phyloP scores from a whole-genome alignment of 2,329 filamentous ascomycete species.

The Fusarium graminum region DNA sequence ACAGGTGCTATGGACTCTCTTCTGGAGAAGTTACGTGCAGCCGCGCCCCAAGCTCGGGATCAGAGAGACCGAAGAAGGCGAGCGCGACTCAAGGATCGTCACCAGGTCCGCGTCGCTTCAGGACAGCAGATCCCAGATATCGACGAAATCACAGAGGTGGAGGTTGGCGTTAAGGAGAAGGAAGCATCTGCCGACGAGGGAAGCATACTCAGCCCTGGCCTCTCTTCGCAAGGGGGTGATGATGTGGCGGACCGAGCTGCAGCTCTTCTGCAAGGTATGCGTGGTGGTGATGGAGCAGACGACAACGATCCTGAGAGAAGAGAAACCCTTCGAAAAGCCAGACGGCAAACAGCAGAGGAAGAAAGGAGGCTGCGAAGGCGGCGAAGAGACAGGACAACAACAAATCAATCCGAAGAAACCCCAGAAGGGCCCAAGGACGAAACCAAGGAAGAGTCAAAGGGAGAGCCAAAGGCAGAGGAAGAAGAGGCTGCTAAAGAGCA shows the following conservation, averaged over 20 bases:
- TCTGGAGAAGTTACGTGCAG: conserved; percentile 92
- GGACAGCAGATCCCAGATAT: conserved; percentile 86
- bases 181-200: conserved; percentile 62
- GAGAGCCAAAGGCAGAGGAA: conserved; percentile 26
- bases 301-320: conserved; percentile 64
- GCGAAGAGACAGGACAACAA: conserved; percentile 71
- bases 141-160: conserved; percentile 71
- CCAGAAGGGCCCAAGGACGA: conserved; percentile 45
- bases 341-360: conserved; percentile 81
- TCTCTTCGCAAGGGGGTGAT: conserved; percentile 66
- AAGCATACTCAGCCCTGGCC: conserved; percentile 64
- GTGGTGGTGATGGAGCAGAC: conserved; percentile 72
- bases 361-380: conserved; percentile 77
- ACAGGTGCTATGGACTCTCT: conserved; percentile 96
- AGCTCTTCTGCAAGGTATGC: conserved; percentile 84
- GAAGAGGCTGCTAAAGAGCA: conserved; percentile 31
- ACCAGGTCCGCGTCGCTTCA: conserved; percentile 89
- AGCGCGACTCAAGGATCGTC: conserved; percentile 88
- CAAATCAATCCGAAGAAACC: conserved; percentile 51
- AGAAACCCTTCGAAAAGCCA: conserved; percentile 70
- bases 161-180: conserved; percentile 55
- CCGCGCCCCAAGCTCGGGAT: conserved; percentile 89
- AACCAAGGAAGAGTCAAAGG: conserved; percentile 42
- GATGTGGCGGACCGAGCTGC: conserved; percentile 90
- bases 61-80: conserved; percentile 89